Evolutionary conservation across 129 eudicot genomes (phyloP).

Genomic region (Flaveria linearis): DNA sequence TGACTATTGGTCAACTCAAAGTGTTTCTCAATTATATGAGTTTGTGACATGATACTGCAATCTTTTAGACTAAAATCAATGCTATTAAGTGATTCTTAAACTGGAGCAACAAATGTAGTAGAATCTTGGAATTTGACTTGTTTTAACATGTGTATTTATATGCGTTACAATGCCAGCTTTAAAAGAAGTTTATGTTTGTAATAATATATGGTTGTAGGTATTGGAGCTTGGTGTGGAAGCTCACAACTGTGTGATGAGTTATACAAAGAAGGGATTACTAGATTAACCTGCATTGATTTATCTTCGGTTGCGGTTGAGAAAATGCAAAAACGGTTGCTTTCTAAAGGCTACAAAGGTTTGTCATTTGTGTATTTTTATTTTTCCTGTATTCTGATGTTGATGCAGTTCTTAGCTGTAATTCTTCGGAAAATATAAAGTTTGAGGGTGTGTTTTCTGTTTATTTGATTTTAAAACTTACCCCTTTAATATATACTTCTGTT

Average conservation of each 20-base stretch:
- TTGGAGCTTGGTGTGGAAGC: constrained; percentile 94
- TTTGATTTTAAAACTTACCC: background rate
- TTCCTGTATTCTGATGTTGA: background rate
- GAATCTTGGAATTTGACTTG: background rate
- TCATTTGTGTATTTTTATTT: constrained; percentile 26
- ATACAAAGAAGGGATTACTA: constrained; percentile 76
- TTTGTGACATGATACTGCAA: background rate
- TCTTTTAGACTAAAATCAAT: background rate
- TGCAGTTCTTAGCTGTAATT: background rate
- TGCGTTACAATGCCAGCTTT: background rate
- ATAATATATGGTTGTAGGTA: constrained; percentile 49
- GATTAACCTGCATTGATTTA: constrained; percentile 75
- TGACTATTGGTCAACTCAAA: background rate
- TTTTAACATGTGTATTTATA: background rate
- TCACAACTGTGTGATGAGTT: constrained; percentile 83
- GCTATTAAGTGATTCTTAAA: background rate
- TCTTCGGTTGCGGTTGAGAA: constrained; percentile 85
- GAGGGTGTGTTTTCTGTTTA: background rate
- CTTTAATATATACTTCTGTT: constrained; percentile 18
- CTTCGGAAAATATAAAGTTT: background rate
- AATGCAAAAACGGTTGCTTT: constrained; percentile 56
- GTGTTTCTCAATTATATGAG: too few relatives aligned
- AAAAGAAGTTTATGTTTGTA: background rate
- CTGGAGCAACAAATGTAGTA: background rate
- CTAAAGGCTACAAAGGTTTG: constrained; percentile 77